Percentiles rank a stretch among this genome's conserved stretches.
phyloP scores from a whole-genome alignment of 2,329 filamentous ascomycete genomes.

The Aspergillus awamori region DNA sequence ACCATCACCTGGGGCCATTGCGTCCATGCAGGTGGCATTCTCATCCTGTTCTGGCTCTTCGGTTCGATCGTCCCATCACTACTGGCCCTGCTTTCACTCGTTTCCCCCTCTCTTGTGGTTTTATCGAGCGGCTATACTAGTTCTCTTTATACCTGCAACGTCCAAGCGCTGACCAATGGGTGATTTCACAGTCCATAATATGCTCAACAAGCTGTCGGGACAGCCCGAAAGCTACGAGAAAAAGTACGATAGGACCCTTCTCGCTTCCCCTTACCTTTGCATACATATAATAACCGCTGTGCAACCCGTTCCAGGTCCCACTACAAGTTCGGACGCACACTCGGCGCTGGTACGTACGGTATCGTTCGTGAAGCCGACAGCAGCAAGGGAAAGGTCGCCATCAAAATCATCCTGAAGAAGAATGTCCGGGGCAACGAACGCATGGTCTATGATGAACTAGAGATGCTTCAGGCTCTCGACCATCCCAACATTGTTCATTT shows the following conservation, averaged over 20 bases:
- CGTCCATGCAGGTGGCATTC: not conserved
- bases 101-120: not conserved
- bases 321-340: slow-evolving; percentile 89
- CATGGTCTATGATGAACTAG: slow-evolving; percentile 97
- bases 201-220: slow-evolving; percentile 94
- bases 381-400: slow-evolving; percentile 77
- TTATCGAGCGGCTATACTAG: not conserved
- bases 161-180: slow-evolving; percentile 4
- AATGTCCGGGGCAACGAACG: slow-evolving; percentile 97
- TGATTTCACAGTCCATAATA: slow-evolving; percentile 68
- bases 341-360: slow-evolving; percentile 96
- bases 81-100: not conserved
- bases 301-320: slow-evolving; percentile 62
- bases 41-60: slow-evolving; percentile 6
- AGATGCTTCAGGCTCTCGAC: slow-evolving; percentile 86
- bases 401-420: slow-evolving; percentile 99
- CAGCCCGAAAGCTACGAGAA: slow-evolving; percentile 99
- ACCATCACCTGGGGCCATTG: not conserved
- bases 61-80: not conserved
- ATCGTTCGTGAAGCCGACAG: slow-evolving; percentile 95
- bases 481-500: slow-evolving; percentile 97
- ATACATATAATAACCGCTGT: slow-evolving; percentile 15
- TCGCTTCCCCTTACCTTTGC: slow-evolving; percentile 10
- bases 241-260: slow-evolving; percentile 64
- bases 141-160: not conserved